Percentiles rank a stretch among this genome's conserved stretches.
phyloP scores from a whole-genome alignment of 345 rosid species.

The Aegle marmelos region DNA sequence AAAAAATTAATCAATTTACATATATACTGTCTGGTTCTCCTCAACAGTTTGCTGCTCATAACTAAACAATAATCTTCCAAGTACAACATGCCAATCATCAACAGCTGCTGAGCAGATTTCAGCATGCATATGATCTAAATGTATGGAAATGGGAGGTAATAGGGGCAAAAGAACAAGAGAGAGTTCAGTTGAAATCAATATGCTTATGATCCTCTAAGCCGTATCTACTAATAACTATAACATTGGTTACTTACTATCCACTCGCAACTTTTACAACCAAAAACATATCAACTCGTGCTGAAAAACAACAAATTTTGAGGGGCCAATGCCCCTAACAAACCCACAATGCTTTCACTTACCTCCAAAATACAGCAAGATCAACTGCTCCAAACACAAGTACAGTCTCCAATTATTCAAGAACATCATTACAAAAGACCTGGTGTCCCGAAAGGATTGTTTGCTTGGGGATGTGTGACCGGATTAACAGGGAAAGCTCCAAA shows the following conservation, averaged over 20 bases:
- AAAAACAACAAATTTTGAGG: constrained; percentile 24
- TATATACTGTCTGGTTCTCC: too few relatives aligned
- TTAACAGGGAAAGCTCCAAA: constrained; percentile 41
- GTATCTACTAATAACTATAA: constrained; percentile 10
- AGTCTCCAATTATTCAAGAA: constrained; percentile 4
- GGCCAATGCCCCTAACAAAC: not conserved
- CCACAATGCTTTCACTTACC: constrained; percentile 19
- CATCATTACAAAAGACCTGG: constrained; percentile 58
- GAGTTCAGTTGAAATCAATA: not conserved
- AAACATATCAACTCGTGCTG: constrained; percentile 15
- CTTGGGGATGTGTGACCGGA: constrained; percentile 39
- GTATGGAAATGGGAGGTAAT: not conserved
- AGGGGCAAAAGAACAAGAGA: not conserved
- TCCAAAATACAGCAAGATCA: constrained; percentile 12
- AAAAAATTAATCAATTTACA: too few relatives aligned
- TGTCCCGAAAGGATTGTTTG: constrained; percentile 76
- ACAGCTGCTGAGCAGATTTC: not conserved
- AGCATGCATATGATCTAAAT: not conserved
- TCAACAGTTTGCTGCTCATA: too few relatives aligned
- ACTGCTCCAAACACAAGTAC: constrained; percentile 13
- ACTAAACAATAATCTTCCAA: not conserved
- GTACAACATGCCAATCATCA: not conserved
- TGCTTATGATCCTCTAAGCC: constrained; percentile 1
- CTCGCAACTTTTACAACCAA: constrained; percentile 33
- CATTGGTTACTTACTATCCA: constrained; percentile 16